Percentiles rank a stretch among this genome's conserved stretches.
Conservation (phyloP, 345 rosid species). For the Boechera stricta region DNA sequence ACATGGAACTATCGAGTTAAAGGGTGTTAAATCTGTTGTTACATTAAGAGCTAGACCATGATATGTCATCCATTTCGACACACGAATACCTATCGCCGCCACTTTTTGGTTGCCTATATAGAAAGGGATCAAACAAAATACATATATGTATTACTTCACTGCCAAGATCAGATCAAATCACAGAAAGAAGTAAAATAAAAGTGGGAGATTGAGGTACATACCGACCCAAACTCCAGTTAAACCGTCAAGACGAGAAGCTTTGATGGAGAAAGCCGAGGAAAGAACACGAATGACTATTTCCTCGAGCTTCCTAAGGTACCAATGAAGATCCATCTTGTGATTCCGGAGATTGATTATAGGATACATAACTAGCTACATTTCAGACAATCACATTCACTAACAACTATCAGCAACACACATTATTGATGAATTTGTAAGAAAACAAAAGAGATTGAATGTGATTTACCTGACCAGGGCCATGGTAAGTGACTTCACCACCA, state of each 20-base stretch:
- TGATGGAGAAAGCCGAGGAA: conserved; percentile 63
- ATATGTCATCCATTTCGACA: conserved; percentile 72
- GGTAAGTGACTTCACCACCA: conserved; percentile 93
- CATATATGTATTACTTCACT: not conserved
- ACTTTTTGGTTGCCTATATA: conserved; percentile 67
- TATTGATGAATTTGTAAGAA: conserved; percentile 1
- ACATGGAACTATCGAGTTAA: conserved; percentile 59
- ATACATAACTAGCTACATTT: conserved; percentile 77
- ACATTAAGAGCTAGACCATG: conserved; percentile 89
- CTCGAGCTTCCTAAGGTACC: conserved; percentile 88
- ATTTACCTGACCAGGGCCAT: conserved; percentile 87
- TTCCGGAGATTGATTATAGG: conserved; percentile 42
- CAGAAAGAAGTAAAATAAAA: not conserved
- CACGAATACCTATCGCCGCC: conserved; percentile 84
- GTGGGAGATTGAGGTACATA: conserved; percentile 33
- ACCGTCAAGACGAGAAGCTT: conserved; percentile 74
- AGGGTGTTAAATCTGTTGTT: conserved; percentile 73
- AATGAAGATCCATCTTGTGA: conserved; percentile 95
- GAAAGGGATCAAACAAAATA: not conserved
- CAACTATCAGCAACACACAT: not conserved
- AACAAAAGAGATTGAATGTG: not conserved
- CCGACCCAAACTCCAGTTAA: conserved; percentile 91
- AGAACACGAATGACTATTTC: conserved; percentile 80
- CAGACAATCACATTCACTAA: not conserved
- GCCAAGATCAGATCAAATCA: conserved; percentile 18